Base-by-base conservation (phyloP, 2,329 filamentous ascomycete genomes). In the Venturia nashicola region DNA sequence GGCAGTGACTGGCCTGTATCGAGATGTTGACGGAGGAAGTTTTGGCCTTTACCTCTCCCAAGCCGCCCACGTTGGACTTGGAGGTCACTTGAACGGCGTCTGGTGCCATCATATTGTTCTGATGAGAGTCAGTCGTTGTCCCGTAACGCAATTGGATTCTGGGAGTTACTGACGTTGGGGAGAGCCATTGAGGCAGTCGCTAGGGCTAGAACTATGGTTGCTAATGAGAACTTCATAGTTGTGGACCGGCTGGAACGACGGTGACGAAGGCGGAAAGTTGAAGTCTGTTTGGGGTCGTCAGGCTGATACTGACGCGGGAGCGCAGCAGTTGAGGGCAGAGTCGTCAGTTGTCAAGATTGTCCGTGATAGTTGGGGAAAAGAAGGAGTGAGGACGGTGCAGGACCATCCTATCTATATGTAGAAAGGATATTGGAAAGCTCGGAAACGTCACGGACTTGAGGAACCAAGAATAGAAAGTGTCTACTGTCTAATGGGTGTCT, bases 381-480 rank as follows among this genome's bases (percentile, higher is more conserved):
- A 27, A 4, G 8, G 12, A 16, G 48, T 2, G 27, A 18, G 9
- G 2, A 5, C 11, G 2, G 8, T 5, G 48, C 11, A 16, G 48
- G 48, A 55, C 34, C 18, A 54, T 36, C 51, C 51, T 14, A 57
- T 57, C 32, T 57, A 57, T 57, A 57, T 34, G 51, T 36, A 57
- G 27, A 57, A 57, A 1, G 23, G 27, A 57, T 57, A 55, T 57
- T 11, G 14, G 5, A 32, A 54, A 54, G 48, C 48, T 54, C 48
- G 27, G 18, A 18, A 1, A 57, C 2, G 36, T 7, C 51, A 57
- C 27, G 32, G 51, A 57, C 51, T 32, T 32, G 16, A 14, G 32
- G n/a, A 54, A 14, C 51, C 27, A 57, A 36, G 51, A 57, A 57
- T 57, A 57, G 51, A 57, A 57, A 57, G 51, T 36, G 51, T 57